A percentile compares a stretch with the other conserved stretches of the same genome.
These are phyloP conservation scores for Datura wrightii DNA, from an alignment of 257 asterid genomes.

Conservation along the genomic window DNA sequence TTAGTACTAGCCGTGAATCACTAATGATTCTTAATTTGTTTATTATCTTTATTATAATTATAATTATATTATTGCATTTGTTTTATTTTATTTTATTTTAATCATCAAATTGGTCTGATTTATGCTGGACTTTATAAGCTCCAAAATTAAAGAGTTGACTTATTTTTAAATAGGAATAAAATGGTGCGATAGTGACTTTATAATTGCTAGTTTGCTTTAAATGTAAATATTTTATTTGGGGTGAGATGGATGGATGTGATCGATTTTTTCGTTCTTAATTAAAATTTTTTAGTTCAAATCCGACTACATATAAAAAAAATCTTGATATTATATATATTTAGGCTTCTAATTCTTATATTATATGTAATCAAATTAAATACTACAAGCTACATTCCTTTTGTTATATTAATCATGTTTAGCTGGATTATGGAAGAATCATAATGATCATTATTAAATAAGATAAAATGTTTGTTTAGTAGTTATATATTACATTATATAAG, in stretches of 20 bases:
- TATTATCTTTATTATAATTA: background rate
- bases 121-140: background rate
- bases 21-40: background rate
- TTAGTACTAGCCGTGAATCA: background rate
- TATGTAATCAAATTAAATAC: background rate
- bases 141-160: background rate
- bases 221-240: background rate
- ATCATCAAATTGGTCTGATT: background rate
- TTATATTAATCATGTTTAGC: background rate
- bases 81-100: background rate
- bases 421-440: background rate
- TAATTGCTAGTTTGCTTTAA: background rate
- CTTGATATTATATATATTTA: no score
- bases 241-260: no score
- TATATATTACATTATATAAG: background rate
- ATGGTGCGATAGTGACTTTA: background rate
- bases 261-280: background rate
- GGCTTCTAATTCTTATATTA: no score
- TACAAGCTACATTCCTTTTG: background rate
- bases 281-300: no score
- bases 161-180: background rate
- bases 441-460: background rate
- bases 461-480: background rate
- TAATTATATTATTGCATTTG: background rate
- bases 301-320: no score